Base-by-base conservation (phyloP, 495 filamentous ascomycete genomes). In the Chaetomium cochliodes region DNA sequence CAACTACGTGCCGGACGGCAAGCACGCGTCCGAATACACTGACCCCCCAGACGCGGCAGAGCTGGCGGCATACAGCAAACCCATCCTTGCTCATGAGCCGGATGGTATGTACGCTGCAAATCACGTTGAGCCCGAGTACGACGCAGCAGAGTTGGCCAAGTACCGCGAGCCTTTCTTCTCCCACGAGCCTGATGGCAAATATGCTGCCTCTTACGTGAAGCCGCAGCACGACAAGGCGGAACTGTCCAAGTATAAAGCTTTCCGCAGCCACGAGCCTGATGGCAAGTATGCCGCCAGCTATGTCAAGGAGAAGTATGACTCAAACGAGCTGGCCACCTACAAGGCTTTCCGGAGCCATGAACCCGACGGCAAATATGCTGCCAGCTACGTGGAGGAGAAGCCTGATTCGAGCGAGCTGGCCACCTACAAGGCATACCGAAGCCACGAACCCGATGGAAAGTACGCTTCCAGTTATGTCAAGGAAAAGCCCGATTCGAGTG, bases 31-130 rank as follows among this genome's bases (percentile, higher is more conserved):
- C 18, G 60, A 39, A 20, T 58, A 65, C 37, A 52, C 28, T 15
- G 58, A 65, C 16, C 26, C 52, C 2, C 63, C 68, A 4, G 46
- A 58, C 6, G 57, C 42, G 0, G 65, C 59, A 9, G 74, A 76
- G 26, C 47, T 78, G 22, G 69, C 62, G 11, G 20, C 63, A 8
- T 80, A 80, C 55, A 44, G 62, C 28, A 64, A 64, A 13, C 67
- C 78, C 7, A 73, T 78, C 47, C 70, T 71, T 16, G 70, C 68
- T 51, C 65, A 75, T 55, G 79, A 79, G 64, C 73, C 73, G 4
- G 68, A 73, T 26, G 69, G 69, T 13, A 72, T 69, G 55, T 72
- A 78, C 58, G 65, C 66, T 5, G 63, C 68, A 20, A 66, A 70
- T 42, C 42, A 65, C 12, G 63, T 44, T 5, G 39, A 62, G 18